Evolutionary conservation across 176 grass and related monocot species (phyloP).

Genomic region (Raddia guianensis): DNA sequence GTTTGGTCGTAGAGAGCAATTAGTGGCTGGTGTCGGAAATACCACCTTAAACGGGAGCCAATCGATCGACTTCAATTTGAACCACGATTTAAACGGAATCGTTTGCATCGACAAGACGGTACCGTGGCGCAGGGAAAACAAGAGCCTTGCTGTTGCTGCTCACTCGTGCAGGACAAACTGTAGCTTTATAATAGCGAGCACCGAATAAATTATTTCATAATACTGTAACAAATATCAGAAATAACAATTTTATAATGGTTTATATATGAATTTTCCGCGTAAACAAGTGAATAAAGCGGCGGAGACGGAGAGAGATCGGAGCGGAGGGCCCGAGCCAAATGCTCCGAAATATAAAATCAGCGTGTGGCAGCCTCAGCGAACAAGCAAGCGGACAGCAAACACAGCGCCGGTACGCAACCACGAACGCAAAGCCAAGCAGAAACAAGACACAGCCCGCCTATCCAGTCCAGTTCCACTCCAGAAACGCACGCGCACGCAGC

Average conservation of each 20-base stretch:
- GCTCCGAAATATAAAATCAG: constrained; percentile 42
- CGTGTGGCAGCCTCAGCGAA: constrained; percentile 27
- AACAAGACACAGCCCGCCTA: constrained; percentile 1
- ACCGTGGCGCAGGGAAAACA: constrained; percentile 22
- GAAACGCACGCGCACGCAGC: constrained; percentile 31
- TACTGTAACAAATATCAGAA: no score
- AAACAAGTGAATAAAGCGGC: no score
- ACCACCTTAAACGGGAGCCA: constrained; percentile 1
- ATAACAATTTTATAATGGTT: no score
- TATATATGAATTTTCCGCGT: no score
- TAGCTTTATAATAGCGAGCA: no score
- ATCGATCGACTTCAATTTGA: neutral
- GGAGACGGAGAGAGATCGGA: no score
- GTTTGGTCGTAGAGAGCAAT: neutral
- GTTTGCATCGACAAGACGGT: neutral
- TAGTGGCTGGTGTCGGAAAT: neutral
- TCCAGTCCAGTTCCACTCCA: constrained; percentile 28
- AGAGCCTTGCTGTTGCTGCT: neutral
- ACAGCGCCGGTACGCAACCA: neutral
- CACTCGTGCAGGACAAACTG: neutral
- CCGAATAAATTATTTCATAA: no score
- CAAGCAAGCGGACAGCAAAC: constrained; percentile 14
- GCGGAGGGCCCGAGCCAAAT: constrained; percentile 38
- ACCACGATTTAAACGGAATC: neutral
- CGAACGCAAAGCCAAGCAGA: constrained; percentile 22